Evolutionary conservation across 257 asterid genomes (phyloP).

Genomic region (Salvia miltiorrhiza): DNA sequence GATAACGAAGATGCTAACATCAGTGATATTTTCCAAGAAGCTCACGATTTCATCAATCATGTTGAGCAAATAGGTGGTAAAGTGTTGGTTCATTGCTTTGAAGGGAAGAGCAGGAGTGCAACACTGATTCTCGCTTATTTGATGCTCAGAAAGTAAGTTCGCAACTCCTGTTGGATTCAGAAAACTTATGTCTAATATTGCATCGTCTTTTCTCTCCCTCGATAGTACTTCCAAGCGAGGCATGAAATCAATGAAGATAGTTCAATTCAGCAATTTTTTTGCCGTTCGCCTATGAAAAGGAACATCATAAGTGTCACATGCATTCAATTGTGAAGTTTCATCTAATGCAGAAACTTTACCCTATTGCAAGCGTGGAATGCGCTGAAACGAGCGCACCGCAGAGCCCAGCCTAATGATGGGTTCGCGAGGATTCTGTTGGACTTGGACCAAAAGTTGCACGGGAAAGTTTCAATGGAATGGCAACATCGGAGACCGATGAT

Average conservation of each 20-base stretch:
- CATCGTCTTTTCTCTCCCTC: background rate
- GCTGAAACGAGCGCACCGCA: conserved; percentile 75
- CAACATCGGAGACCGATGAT: conserved; percentile 83
- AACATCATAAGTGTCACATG: no score
- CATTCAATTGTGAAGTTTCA: conserved; percentile 10
- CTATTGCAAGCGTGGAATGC: conserved; percentile 83
- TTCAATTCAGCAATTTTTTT: background rate
- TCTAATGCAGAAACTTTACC: conserved; percentile 59
- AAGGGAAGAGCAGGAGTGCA: conserved; percentile 97
- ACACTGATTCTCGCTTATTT: conserved; percentile 84
- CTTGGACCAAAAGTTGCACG: conserved; percentile 69
- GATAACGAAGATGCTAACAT: conserved; percentile 79
- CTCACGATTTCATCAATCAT: conserved; percentile 73
- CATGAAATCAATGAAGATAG: background rate
- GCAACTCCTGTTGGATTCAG: background rate
- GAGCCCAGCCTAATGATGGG: conserved; percentile 99
- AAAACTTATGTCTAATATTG: background rate
- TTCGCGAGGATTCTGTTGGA: conserved; percentile 84
- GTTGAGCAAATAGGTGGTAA: conserved; percentile 78
- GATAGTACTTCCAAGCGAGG: no score
- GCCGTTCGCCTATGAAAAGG: background rate
- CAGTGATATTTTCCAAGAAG: conserved; percentile 74
- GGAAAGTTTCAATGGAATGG: conserved; percentile 94
- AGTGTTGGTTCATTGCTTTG: conserved; percentile 96
- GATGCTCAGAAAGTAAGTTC: conserved; percentile 84